These are phyloP conservation scores for Rhamnella rubrinervis DNA, from an alignment of 331 rosid genomes.

Conservation along the genomic window DNA sequence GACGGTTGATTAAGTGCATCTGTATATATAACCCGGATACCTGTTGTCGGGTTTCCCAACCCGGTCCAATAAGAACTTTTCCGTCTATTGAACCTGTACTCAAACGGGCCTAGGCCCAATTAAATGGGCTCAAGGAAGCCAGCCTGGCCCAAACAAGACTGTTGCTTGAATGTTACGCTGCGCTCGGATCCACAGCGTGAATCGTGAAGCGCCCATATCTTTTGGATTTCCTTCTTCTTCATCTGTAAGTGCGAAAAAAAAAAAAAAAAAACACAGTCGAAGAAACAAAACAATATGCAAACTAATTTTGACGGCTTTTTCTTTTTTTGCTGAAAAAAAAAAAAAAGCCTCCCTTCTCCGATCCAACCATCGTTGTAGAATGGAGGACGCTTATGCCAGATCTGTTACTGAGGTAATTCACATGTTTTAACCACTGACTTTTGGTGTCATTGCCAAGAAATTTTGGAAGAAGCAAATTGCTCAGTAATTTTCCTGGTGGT, in stretches of 20 bases:
- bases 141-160: conserved; percentile 10
- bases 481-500: neutral
- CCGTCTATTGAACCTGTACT: too few species aligned
- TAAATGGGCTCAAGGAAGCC: too few species aligned
- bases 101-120: too few species aligned
- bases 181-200: neutral
- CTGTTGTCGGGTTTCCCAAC: too few species aligned
- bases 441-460: neutral
- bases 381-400: conserved; percentile 96
- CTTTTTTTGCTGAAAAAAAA: neutral
- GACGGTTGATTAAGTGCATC: neutral
- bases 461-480: neutral
- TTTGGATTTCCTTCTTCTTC: neutral
- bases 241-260: neutral
- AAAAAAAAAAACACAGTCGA: neutral
- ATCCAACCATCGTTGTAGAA: conserved; percentile 40
- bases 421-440: neutral
- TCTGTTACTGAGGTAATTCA: conserved; percentile 75
- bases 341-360: conserved; percentile 14
- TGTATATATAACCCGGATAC: too few species aligned
- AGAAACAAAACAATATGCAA: neutral
- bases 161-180: neutral
- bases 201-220: neutral
- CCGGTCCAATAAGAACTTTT: too few species aligned
- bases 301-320: neutral